Percentiles rank a stretch among this genome's conserved stretches.
Conservation (phyloP, 352 stramenopile genomes). For the Globisporangium cystogenes region DNA sequence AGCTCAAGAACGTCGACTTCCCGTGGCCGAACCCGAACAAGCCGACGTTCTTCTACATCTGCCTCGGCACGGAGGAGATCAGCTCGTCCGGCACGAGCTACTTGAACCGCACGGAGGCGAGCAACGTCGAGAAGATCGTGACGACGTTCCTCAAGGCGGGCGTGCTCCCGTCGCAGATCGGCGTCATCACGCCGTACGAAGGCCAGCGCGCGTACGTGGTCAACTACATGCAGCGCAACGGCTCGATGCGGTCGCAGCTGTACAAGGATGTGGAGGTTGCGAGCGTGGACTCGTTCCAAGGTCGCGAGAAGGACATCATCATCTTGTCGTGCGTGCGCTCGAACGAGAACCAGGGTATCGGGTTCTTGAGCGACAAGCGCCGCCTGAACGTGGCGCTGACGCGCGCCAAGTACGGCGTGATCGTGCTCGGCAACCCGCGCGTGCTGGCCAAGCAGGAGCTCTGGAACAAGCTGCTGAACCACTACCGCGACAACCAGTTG, state of each 20-base stretch:
- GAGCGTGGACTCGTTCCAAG: slow-evolving; percentile 99
- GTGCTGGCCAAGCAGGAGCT: slow-evolving; percentile 96
- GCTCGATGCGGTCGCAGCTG: slow-evolving; percentile 89
- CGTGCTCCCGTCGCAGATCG: slow-evolving; percentile 90
- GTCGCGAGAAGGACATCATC: slow-evolving; percentile 99
- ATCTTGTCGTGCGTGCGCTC: slow-evolving; percentile 97
- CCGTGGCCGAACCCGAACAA: slow-evolving; percentile 96
- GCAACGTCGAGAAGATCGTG: slow-evolving; percentile 97
- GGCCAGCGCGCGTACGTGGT: slow-evolving; percentile 98
- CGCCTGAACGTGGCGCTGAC: slow-evolving; percentile 99
- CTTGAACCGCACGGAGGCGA: slow-evolving; percentile 98
- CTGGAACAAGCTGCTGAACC: slow-evolving; percentile 96
- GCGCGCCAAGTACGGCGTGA: slow-evolving; percentile 97
- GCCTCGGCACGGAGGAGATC: slow-evolving; percentile 96
- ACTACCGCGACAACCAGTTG: slow-evolving; percentile 95
- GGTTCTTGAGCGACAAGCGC: slow-evolving; percentile 97
- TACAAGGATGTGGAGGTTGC: slow-evolving; percentile 99
- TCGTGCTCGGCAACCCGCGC: slow-evolving; percentile 97
- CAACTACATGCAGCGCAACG: slow-evolving; percentile 96
- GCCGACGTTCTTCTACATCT: slow-evolving; percentile 98
- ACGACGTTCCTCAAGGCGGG: slow-evolving; percentile 95
- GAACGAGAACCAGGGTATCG: slow-evolving; percentile 99
- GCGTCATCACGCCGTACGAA: slow-evolving; percentile 98
- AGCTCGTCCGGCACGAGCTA: slow-evolving; percentile 97
- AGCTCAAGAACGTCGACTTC: slow-evolving; percentile 89